Evolutionary conservation across 108 stramenopile species (phyloP), one percentile per base, ranked within the genome.

Genomic region (Cyclotella cryptica): DNA sequence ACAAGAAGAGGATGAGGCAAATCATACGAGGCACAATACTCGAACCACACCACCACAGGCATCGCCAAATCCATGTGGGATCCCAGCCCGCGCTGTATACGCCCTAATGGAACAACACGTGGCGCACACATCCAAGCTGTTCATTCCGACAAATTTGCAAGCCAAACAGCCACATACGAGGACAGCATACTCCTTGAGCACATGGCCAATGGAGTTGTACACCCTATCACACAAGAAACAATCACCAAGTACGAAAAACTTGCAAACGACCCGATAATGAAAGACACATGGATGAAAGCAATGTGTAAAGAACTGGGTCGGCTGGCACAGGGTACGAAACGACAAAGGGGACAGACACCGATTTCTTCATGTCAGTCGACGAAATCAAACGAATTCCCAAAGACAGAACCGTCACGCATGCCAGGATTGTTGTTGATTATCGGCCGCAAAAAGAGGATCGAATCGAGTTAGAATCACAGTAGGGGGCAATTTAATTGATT

Each of bases 251-350:
- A 86, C 51, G 29, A 26, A 18, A 44, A 82, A 73, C 44, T 86
- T 0, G 60, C 18, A 27, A 41, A 40, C 14, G 29, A 53, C 24
- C 68, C 41, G 22, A 66, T 44, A 17, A n/a, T 62, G 64, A 3
- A 51, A 42, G 13, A 11, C 45, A 1, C n/a, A 3, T 86, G 85
- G 85, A 29, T 27, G 3, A n/a, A 19, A n/a, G 52, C 74, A 61
- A n/a, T 15, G 17, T 40, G 47, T 30, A 69, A 83, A 39, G 82
- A 86, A 80, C 15, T 86, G 28, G 73, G 74, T 1, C 67, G 78
- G 10, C 79, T 87, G 11, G 66, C 66, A 17, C 82, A 87, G 74
- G 21, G n/a, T 63, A 43, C 11, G 51, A 28, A 1, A 39, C 62
- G 62, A 66, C 35, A 9, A 22, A 66, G 3, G 74, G 73, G 26